These are phyloP conservation scores for Cryphonectria radicalis DNA, from an alignment of 2,329 filamentous ascomycete species.

Conservation along the genomic window DNA sequence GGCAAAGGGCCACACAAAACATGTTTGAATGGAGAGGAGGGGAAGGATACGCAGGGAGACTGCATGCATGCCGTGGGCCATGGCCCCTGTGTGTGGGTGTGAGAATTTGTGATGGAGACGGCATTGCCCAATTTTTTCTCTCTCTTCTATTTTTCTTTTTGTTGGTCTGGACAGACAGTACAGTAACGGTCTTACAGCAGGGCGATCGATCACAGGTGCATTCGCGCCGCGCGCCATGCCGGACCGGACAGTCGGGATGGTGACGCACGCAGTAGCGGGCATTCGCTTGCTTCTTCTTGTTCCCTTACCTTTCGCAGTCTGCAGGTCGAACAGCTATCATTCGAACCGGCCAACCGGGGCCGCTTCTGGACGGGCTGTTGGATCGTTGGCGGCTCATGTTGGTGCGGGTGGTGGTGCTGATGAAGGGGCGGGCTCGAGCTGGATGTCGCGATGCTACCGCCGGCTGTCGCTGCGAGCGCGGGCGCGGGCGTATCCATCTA, in stretches of 20 bases:
- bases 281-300: neutral
- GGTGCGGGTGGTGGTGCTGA: slow-evolving; percentile 3
- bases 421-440: neutral
- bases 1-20: neutral
- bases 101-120: neutral
- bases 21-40: no score
- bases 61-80: neutral
- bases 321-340: slow-evolving; percentile 23
- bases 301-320: slow-evolving; percentile 26
- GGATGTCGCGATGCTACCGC: neutral
- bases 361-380: slow-evolving; percentile 10
- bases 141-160: neutral
- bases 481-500: slow-evolving; percentile 11
- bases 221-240: neutral
- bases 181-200: neutral
- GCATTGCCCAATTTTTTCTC: neutral
- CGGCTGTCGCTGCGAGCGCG: slow-evolving; percentile 23
- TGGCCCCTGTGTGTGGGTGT: neutral
- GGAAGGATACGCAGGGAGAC: no score
- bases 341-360: slow-evolving; percentile 4
- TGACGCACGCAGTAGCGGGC: neutral
- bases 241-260: neutral
- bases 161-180: neutral
- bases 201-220: neutral
- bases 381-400: neutral